Base-by-base conservation (phyloP, 2,329 filamentous ascomycete genomes). In the Diaporthe capsici region DNA sequence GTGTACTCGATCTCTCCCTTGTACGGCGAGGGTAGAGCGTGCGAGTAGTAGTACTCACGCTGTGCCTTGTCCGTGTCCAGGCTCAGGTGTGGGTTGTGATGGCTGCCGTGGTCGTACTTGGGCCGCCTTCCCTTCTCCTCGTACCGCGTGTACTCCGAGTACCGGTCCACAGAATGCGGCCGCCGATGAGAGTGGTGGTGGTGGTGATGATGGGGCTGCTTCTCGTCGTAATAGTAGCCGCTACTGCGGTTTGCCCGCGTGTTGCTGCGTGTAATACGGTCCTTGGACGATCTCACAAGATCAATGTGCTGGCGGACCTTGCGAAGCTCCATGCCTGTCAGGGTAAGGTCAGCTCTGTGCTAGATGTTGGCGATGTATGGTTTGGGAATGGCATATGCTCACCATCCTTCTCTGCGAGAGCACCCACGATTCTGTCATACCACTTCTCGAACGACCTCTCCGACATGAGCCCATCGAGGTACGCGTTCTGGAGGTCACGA, bases 381-480 rank as follows among this genome's bases (percentile, higher is more conserved):
- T 13, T 3, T 31, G 17, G 28, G 25, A 17, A 10, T 2, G 44
- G 25, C 13, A 8, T 10, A 3, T 63, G 78, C 80, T 79, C 67
- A 81, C 80, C 57, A 58, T 82, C 79, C 67, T 79, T 81, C 67
- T 81, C 79, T 42, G 80, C 78, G 47, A 80, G 79, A 55, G 80
- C 80, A 15, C 79, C 77, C 71, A 80, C 63, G 34, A 81, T 79
- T 63, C 74, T 80, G 77, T 81, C 79, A 63, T 81, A 81, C 80
- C 81, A 81, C 37, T 77, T 73, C 55, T 81, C 78, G 31, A 79
- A 81, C 55, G 80, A 79, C 31, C 57, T 60, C 17, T 75, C 61
- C 25, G 70, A 77, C 78, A 82, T 78, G 22, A 79, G 76, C 0
- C 79, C 80, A 34, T 79, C 78, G 2, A 76, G 68, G 55, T 77